Conservation (phyloP, 257 asterid genomes). For the Gentiana dahurica region DNA sequence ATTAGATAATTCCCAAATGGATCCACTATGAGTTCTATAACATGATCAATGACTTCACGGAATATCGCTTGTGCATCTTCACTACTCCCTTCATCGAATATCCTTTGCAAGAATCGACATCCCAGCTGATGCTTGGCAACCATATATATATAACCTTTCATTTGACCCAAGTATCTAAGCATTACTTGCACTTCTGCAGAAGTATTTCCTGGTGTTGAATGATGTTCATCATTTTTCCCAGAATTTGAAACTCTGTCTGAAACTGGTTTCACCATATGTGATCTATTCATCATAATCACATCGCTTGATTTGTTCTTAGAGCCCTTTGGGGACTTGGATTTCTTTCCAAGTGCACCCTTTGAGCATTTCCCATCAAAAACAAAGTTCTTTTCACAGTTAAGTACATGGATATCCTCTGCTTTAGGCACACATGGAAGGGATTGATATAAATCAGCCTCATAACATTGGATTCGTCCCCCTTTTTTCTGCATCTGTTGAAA, state of each 20-base stretch:
- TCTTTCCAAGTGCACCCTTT: constrained; percentile 13
- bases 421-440: constrained; percentile 7
- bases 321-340: constrained; percentile 12
- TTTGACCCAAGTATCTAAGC: constrained; percentile 9
- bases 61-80: constrained; percentile 26
- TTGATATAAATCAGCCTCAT: constrained; percentile 1
- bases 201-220: constrained; percentile 5
- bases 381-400: constrained; percentile 11
- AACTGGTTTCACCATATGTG: constrained; percentile 8
- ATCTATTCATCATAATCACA: constrained; percentile 8
- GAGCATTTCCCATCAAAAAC: constrained; percentile 14
- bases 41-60: constrained; percentile 19
- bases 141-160: constrained; percentile 14
- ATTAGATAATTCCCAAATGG: constrained; percentile 32
- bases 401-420: constrained; percentile 4
- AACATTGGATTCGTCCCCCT: constrained; percentile 5
- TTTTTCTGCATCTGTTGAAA: constrained; percentile 3
- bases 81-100: constrained; percentile 25
- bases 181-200: background rate
- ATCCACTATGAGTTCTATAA: constrained; percentile 28
- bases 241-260: background rate
- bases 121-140: constrained; percentile 34
- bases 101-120: constrained; percentile 28
- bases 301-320: constrained; percentile 12
- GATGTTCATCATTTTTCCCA: constrained; percentile 1